Conservation (phyloP, 1,284 basidiomycete species). For the Sporisorium iseilematis-ciliati region DNA sequence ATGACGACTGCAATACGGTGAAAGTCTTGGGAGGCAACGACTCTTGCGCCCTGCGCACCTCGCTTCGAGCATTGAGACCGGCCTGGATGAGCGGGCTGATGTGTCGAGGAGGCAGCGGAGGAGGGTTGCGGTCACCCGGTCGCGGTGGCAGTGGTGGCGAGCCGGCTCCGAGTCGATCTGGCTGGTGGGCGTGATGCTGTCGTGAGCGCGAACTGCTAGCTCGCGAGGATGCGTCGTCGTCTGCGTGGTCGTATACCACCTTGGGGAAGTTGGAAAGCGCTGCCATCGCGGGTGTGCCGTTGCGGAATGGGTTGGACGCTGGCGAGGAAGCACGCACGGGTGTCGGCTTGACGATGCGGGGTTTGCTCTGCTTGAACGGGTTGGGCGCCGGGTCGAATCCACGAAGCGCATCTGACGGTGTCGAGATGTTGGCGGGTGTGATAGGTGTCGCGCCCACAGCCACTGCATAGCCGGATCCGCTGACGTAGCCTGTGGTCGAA, state of each 20-base stretch:
- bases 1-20: slow-evolving; percentile 64
- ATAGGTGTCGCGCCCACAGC: slow-evolving; percentile 35
- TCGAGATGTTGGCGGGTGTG: slow-evolving; percentile 41
- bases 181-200: slow-evolving; percentile 28
- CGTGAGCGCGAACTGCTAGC: slow-evolving; percentile 47
- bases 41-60: slow-evolving; percentile 63
- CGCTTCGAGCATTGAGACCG: slow-evolving; percentile 63
- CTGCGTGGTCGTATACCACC: slow-evolving; percentile 43
- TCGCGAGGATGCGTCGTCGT: slow-evolving; percentile 40
- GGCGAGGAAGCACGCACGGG: slow-evolving; percentile 61
- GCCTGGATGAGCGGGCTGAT: slow-evolving; percentile 69
- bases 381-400: slow-evolving; percentile 65
- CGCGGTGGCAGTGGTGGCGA: slow-evolving; percentile 56
- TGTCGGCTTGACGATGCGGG: slow-evolving; percentile 62
- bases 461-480: slow-evolving; percentile 43
- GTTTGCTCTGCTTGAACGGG: slow-evolving; percentile 65
- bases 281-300: slow-evolving; percentile 48
- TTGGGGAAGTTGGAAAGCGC: slow-evolving; percentile 36
- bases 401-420: slow-evolving; percentile 37
- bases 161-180: slow-evolving; percentile 40
- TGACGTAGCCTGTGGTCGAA: slow-evolving; percentile 25
- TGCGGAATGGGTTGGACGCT: slow-evolving; percentile 53
- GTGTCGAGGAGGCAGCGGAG: slow-evolving; percentile 63
- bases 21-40: slow-evolving; percentile 68
- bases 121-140: slow-evolving; percentile 48